Evolutionary conservation across 2,329 filamentous ascomycete genomes (phyloP), one percentile per base, ranked within the genome.

Genomic region (Calonectria fujianensis): DNA sequence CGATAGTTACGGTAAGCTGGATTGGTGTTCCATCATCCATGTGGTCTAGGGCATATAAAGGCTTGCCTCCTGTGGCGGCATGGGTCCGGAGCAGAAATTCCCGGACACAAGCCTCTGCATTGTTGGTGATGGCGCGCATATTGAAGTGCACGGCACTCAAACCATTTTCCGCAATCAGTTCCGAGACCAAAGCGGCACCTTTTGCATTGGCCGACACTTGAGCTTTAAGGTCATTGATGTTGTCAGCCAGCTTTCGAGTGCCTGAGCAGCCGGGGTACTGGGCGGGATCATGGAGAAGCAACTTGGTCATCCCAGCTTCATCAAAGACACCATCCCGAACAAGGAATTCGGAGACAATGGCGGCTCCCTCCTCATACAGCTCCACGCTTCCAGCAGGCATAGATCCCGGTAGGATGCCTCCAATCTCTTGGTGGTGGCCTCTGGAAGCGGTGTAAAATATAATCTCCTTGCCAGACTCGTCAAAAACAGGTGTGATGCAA

Each of bases 11-110:
- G 69, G 92, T 93, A 3, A 97, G 89, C 68, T 90, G 87, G 80
- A 97, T 97, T 0, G 94, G 94, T 13, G 91, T 94, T 45, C 95
- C 95, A 80, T 97, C 95, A 82, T 98, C 95, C 94, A 97, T 97
- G 86, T 93, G 95, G 81, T 37, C 91, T 2, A 64, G 35, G 2
- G 69, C 69, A 4, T 0, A 76, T 72, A 7, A 70, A 63, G 64
- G 75, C 32, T 75, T 70, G 1, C 77, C 74, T 11, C 74, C 76
- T 35, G 74, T 73, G n/a, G 73, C 75, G 24, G 70, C 70, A 3
- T 73, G 74, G 0, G 76, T 77, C 5, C 70, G 67, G 31, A 70
- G 74, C 20, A 82, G 70, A 1, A 75, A 72, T 3, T 76, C 70
- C 5, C 73, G 70, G 1, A 76, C 75, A 4, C 70, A 75, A 0